Conservation (phyloP, 345 rosid species). For the Eucalyptus regnans region DNA sequence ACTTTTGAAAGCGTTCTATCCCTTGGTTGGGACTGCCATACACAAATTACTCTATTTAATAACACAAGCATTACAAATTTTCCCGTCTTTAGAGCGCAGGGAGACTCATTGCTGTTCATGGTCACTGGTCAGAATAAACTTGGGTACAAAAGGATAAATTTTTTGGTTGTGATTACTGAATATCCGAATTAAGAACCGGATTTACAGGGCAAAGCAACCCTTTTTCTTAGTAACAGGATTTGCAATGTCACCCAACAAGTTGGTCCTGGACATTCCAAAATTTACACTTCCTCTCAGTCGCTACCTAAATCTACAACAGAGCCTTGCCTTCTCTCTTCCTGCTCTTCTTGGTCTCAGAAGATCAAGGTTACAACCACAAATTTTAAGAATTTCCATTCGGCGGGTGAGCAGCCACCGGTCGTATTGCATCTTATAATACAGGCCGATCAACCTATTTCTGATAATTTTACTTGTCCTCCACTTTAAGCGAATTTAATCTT, state of each 20-base stretch:
- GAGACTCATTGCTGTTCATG: neutral
- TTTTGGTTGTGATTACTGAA: neutral
- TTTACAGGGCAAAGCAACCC: neutral
- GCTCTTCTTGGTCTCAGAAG: neutral
- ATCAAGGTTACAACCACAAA: neutral
- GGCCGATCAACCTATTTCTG: neutral
- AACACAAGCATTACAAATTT: neutral
- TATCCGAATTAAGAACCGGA: neutral
- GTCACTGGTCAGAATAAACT: neutral
- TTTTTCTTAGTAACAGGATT: neutral
- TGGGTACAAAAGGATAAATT: neutral
- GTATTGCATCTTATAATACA: neutral
- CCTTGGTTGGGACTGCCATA: neutral
- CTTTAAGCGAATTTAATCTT: constrained; percentile 62
- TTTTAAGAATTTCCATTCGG: neutral
- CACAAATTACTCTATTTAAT: neutral
- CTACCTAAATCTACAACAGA: neutral
- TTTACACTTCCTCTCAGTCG: neutral
- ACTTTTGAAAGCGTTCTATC: neutral
- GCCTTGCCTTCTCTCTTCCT: neutral
- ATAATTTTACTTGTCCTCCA: constrained; percentile 26
- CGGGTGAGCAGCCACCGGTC: neutral
- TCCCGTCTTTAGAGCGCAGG: neutral
- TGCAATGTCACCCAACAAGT: neutral
- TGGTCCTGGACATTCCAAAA: neutral